phyloP scores from a whole-genome alignment of 768 basidiomycete genomes.

The Lyophyllum decastes region DNA sequence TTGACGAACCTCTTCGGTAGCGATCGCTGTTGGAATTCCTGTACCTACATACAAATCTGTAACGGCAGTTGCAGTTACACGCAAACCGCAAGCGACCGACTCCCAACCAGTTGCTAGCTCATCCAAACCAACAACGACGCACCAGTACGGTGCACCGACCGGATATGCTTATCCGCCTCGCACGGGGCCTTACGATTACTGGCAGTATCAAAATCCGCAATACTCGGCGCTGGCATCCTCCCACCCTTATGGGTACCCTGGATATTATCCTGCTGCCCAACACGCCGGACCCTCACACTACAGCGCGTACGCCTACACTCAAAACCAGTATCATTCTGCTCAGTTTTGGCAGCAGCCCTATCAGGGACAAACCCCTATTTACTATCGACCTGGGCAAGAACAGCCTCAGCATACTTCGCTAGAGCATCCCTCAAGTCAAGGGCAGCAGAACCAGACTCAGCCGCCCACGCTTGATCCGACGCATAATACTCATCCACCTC shows the following conservation, averaged over 20 bases:
- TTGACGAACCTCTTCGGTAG: slow-evolving; percentile 15
- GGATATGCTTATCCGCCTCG: slow-evolving; percentile 22
- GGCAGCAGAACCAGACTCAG: neutral
- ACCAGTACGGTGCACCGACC: slow-evolving; percentile 16
- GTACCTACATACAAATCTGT: slow-evolving; percentile 33
- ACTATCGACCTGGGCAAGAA: slow-evolving; percentile 3
- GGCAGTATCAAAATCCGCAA: slow-evolving; percentile 31
- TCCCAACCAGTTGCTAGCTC: slow-evolving; percentile 13
- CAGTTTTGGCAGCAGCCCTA: slow-evolving; percentile 37
- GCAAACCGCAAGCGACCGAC: slow-evolving; percentile 7
- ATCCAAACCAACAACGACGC: slow-evolving; percentile 9
- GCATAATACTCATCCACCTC: neutral
- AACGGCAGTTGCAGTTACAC: slow-evolving; percentile 23
- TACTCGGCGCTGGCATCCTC: slow-evolving; percentile 19
- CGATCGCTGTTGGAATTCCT: slow-evolving; percentile 23
- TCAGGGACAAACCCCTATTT: slow-evolving; percentile 22
- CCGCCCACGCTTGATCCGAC: neutral
- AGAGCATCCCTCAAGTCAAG: neutral
- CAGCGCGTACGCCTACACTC: slow-evolving; percentile 26
- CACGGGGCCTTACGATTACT: slow-evolving; percentile 36
- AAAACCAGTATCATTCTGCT: slow-evolving; percentile 21
- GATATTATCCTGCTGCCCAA: slow-evolving; percentile 25
- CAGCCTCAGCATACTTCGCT: neutral
- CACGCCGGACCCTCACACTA: slow-evolving; percentile 21
- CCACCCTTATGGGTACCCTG: slow-evolving; percentile 29